These are phyloP conservation scores for Chaetomium olivaceum DNA, from an alignment of 2,329 filamentous ascomycete genomes.

Conservation along the genomic window DNA sequence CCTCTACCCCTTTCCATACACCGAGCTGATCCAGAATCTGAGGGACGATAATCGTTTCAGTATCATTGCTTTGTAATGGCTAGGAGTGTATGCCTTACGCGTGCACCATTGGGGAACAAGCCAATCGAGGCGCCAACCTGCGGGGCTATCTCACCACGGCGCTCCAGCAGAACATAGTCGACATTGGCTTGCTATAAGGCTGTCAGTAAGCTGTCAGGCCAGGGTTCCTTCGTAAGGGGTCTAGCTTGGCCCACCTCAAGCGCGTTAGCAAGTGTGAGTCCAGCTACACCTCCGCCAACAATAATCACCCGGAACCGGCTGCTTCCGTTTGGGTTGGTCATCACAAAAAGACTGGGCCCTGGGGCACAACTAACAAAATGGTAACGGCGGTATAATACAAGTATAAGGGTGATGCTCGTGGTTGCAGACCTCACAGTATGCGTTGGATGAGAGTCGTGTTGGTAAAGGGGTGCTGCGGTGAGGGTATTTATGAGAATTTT, in stretches of 20 bases:
- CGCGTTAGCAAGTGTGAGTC: constrained; percentile 36
- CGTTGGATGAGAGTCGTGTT: neutral
- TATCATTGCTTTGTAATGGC: neutral
- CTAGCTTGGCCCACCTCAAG: constrained; percentile 28
- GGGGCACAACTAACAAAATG: neutral
- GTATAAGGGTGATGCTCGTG: neutral
- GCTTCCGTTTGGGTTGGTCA: neutral
- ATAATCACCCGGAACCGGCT: constrained; percentile 35
- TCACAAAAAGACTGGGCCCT: neutral
- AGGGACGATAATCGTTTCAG: neutral
- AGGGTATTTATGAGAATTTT: neutral
- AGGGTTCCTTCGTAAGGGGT: neutral
- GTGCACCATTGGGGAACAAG: constrained; percentile 36
- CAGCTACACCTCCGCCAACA: constrained; percentile 37
- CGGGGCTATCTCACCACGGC: constrained; percentile 35
- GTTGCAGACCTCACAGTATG: neutral
- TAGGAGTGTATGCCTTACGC: constrained; percentile 7
- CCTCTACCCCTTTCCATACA: constrained; percentile 31
- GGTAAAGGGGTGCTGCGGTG: neutral
- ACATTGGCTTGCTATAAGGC: constrained; percentile 34
- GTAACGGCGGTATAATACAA: neutral
- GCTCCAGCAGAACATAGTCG: constrained; percentile 44
- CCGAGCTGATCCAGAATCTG: constrained; percentile 39
- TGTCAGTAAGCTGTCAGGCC: neutral
- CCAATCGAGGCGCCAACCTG: constrained; percentile 37